Base-by-base conservation (phyloP, 2,329 filamentous ascomycete genomes). In the Alternaria metachromatica region DNA sequence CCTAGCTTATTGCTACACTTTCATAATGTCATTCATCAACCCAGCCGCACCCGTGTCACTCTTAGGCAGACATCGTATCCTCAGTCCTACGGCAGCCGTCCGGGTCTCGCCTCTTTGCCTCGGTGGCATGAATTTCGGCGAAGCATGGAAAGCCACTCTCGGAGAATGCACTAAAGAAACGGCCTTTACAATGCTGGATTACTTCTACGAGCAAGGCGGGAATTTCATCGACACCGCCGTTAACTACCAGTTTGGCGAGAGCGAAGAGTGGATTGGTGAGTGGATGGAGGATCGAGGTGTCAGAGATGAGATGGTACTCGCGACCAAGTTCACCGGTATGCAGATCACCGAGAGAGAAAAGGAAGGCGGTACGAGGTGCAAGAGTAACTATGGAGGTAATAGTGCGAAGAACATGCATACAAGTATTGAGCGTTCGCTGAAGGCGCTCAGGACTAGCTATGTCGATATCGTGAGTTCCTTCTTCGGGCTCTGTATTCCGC, bases 211-310 rank as follows among this genome's bases (percentile, higher is more conserved):
- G 6, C 84, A 88, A 0, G 89, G 89, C 5, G 90, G 91, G 23
- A 93, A 93, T 80, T 92, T 93, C 77, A 89, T 93, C 72, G 91
- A 93, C 76, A 92, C 89, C 6, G 78, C 80, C 8, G 78, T 77
- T 60, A 78, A 77, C 60, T 82, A 83, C 63, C 79, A 82, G 49
- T 69, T 75, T 63, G 79, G 80, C 20, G 74, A 84, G 61, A 79
- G 75, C 18, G 82, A 84, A 70, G 67, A 74, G 20, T 82, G 80
- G 81, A 69, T 84, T 13, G 81, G 82, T 37, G 82, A 83, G 55
- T 83, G 81, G 81, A 80, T 83, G 77, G 70, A 79, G 59, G 25
- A 60, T 55, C 73, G 78, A 30, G 70, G 72, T 5, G 78, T 77
- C 33, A 74, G 81, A 8, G 81, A 82, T 58, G 74, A 77, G 59